Conservation (phyloP, 805 yeast genomes). For the Saturnispora mendoncae region DNA sequence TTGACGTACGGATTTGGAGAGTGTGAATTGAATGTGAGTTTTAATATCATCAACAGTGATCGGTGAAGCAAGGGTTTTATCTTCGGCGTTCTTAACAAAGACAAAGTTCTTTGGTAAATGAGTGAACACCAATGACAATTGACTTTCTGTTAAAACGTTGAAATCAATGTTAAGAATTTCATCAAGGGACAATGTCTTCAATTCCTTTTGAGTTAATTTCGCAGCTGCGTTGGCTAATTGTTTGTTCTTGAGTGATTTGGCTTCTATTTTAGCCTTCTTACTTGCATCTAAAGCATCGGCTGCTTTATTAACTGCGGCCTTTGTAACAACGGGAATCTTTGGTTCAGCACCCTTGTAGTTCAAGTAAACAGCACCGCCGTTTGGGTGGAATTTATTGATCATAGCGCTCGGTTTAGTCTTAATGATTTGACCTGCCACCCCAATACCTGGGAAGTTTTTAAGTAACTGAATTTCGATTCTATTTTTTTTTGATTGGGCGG, state of each 20-base stretch:
- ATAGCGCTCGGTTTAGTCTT: constrained; percentile 71
- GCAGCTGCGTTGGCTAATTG: constrained; percentile 6
- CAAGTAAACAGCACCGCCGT: constrained; percentile 69
- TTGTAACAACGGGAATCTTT: constrained; percentile 26
- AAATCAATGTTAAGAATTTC: constrained; percentile 22
- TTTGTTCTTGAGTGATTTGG: constrained; percentile 7
- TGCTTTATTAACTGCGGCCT: constrained; percentile 12
- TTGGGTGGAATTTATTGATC: constrained; percentile 67
- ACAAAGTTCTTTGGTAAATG: constrained; percentile 24
- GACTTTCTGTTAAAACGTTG: constrained; percentile 16
- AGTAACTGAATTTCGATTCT: constrained; percentile 69
- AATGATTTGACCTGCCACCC: constrained; percentile 63
- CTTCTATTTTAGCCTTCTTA: constrained; percentile 11
- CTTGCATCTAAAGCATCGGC: constrained; percentile 12
- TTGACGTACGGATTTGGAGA: constrained; percentile 12
- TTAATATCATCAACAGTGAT: constrained; percentile 5
- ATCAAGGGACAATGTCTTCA: constrained; percentile 20
- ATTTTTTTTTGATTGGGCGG: constrained; percentile 43
- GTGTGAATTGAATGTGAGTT: constrained; percentile 9
- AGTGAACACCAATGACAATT: constrained; percentile 18
- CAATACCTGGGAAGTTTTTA: constrained; percentile 54
- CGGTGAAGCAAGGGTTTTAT: constrained; percentile 14
- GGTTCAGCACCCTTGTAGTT: constrained; percentile 25
- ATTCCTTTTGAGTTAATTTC: constrained; percentile 3
- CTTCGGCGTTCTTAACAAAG: constrained; percentile 19